Evolutionary conservation across 768 basidiomycete species (phyloP).

Genomic region (Lactarius sanguifluus): DNA sequence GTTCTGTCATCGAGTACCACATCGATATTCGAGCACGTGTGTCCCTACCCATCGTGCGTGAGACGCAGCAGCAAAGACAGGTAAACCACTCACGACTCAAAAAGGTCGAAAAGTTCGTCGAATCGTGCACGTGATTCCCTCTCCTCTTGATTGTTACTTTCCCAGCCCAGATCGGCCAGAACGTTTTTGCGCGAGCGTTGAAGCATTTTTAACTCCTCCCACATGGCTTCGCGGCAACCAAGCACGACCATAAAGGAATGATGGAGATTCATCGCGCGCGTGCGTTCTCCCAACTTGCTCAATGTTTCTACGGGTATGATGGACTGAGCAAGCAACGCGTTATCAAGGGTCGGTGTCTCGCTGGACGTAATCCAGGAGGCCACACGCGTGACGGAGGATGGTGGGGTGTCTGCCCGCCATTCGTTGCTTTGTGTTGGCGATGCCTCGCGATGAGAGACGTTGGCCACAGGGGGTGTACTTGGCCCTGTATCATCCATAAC

Average conservation of each 20-base stretch:
- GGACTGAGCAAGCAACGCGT: slow-evolving; percentile 24
- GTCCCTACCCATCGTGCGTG: slow-evolving; percentile 44
- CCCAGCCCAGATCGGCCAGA: slow-evolving; percentile 64
- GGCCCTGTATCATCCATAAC: slow-evolving; percentile 14
- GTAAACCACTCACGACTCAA: slow-evolving; percentile 25
- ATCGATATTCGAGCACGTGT: slow-evolving; percentile 63
- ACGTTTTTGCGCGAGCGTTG: slow-evolving; percentile 56
- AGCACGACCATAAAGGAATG: slow-evolving; percentile 59
- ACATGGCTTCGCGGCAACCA: slow-evolving; percentile 73
- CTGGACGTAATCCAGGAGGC: slow-evolving; percentile 24
- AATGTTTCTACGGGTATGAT: slow-evolving; percentile 33
- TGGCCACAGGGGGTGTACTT: slow-evolving; percentile 14
- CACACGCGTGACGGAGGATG: slow-evolving; percentile 16
- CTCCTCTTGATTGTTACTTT: slow-evolving; percentile 40
- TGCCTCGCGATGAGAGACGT: slow-evolving; percentile 6
- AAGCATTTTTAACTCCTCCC: slow-evolving; percentile 67
- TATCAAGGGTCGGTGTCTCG: slow-evolving; percentile 27
- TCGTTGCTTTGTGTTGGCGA: slow-evolving; percentile 6
- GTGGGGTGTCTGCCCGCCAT: neutral
- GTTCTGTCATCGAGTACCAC: slow-evolving; percentile 59
- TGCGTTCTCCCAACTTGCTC: slow-evolving; percentile 52
- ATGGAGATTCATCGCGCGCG: slow-evolving; percentile 70
- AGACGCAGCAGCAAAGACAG: slow-evolving; percentile 12
- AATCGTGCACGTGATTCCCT: slow-evolving; percentile 22
- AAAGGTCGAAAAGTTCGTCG: slow-evolving; percentile 27